phyloP scores from a whole-genome alignment of 2,329 filamentous ascomycete genomes.

The Cladosporium velox region DNA sequence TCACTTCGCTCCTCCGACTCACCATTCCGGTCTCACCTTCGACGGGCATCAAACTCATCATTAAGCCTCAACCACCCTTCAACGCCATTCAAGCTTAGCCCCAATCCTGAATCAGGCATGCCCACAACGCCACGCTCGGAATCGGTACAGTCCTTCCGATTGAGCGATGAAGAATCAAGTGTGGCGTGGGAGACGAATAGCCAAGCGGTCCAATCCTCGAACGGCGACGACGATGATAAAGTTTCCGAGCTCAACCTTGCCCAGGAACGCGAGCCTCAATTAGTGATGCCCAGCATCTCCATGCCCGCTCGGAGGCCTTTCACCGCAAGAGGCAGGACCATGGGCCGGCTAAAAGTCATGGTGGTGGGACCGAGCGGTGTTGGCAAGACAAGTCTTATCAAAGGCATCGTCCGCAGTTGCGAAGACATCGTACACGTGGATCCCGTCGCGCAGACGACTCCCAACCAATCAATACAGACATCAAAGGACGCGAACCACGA shows the following conservation, averaged over 20 bases:
- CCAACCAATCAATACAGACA: constrained; percentile 27
- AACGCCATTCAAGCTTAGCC: constrained; percentile 51
- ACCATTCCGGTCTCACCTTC: constrained; percentile 29
- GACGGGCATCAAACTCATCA: constrained; percentile 32
- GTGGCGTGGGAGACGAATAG: constrained; percentile 57
- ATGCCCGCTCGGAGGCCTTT: constrained; percentile 90
- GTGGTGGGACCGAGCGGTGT: constrained; percentile 76
- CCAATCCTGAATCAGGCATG: constrained; percentile 52
- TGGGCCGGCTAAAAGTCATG: constrained; percentile 87
- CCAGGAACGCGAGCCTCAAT: constrained; percentile 61
- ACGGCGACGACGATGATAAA: constrained; percentile 55
- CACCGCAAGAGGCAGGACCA: constrained; percentile 77
- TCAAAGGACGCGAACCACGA: constrained; percentile 20
- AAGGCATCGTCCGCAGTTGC: constrained; percentile 81
- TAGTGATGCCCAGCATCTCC: constrained; percentile 96
- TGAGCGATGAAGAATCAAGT: constrained; percentile 59
- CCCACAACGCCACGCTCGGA: constrained; percentile 62
- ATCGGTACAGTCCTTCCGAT: constrained; percentile 59
- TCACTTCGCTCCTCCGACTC: constrained; percentile 31
- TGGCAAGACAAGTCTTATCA: constrained; percentile 88
- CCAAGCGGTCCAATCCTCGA: constrained; percentile 56
- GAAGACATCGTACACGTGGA: constrained; percentile 95
- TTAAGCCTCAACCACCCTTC: constrained; percentile 43
- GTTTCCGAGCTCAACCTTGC: constrained; percentile 29
- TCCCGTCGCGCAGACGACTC: constrained; percentile 47